A percentile compares a stretch with the other conserved stretches of the same genome.
These are phyloP conservation scores for Pleurotus pulmonarius DNA, from an alignment of 768 basidiomycete genomes.

Conservation along the genomic window DNA sequence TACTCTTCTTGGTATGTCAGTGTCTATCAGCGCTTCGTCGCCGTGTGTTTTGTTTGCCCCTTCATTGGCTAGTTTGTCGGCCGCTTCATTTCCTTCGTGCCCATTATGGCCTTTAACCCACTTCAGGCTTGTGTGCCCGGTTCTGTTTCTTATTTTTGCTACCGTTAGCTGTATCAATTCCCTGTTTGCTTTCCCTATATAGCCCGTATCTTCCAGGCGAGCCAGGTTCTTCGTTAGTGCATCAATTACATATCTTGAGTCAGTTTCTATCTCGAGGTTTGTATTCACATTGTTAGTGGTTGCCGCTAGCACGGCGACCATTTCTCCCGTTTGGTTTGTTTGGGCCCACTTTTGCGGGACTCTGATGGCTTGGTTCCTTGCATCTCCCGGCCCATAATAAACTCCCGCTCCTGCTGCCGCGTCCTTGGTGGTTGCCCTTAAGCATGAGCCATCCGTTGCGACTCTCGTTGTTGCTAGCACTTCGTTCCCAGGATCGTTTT, in stretches of 20 bases:
- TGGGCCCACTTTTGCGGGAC: no score
- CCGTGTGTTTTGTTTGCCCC: conserved; percentile 11
- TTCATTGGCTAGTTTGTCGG: conserved; percentile 16
- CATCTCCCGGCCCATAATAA: no score
- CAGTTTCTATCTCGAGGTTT: conserved; percentile 13
- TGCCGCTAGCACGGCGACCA: conserved; percentile 3
- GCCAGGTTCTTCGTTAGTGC: conserved; percentile 15
- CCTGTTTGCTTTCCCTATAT: conserved; percentile 14
- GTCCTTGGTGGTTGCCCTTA: no score
- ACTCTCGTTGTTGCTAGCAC: no score
- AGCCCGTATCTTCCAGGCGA: conserved; percentile 23
- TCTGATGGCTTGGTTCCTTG: no score
- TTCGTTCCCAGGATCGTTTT: no score
- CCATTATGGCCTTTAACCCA: conserved; percentile 24
- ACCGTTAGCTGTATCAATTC: conserved; percentile 8
- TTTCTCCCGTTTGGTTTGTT: conserved; percentile 19
- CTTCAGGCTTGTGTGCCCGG: conserved; percentile 12
- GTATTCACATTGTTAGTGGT: neutral
- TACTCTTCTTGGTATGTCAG: neutral
- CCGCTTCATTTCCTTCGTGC: conserved; percentile 16
- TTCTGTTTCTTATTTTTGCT: conserved; percentile 9
- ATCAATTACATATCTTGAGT: conserved; percentile 20
- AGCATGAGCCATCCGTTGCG: no score
- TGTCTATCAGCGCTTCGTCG: neutral
- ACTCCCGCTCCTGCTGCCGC: no score